A percentile compares a stretch with the other conserved stretches of the same genome.
phyloP scores from a whole-genome alignment of 306 rosid genomes.

The Psophocarpus tetragonolobus region DNA sequence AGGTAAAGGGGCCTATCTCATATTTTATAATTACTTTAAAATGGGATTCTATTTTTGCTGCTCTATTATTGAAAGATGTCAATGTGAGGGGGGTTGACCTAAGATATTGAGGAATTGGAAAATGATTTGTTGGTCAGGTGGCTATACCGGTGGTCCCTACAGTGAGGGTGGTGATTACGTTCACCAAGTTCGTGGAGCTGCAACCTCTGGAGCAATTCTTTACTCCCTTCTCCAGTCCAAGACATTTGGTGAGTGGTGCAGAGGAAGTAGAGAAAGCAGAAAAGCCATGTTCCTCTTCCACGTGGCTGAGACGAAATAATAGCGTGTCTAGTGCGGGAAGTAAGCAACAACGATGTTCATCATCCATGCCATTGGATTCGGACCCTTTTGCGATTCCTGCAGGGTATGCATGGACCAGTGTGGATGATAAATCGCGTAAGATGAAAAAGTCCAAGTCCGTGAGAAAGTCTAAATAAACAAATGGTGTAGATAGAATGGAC shows the following conservation, averaged over 20 bases:
- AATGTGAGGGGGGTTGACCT: slow-evolving; percentile 23
- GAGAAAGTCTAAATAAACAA: slow-evolving; percentile 59
- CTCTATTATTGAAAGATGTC: neutral
- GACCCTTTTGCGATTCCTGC: slow-evolving; percentile 89
- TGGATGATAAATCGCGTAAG: slow-evolving; percentile 64
- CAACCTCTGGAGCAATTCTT: slow-evolving; percentile 71
- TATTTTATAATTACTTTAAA: too few relatives aligned
- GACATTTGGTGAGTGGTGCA: slow-evolving; percentile 43
- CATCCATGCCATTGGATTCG: slow-evolving; percentile 39
- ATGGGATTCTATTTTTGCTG: neutral
- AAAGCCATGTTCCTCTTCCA: slow-evolving; percentile 11
- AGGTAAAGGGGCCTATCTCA: slow-evolving; percentile 71
- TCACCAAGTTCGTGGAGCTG: slow-evolving; percentile 86
- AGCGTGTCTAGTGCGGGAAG: slow-evolving; percentile 54
- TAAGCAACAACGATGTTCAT: slow-evolving; percentile 35
- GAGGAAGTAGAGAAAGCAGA: slow-evolving; percentile 26
- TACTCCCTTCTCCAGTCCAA: slow-evolving; percentile 85
- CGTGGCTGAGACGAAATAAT: slow-evolving; percentile 70
- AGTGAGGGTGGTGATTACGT: slow-evolving; percentile 87
- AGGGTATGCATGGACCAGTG: slow-evolving; percentile 75
- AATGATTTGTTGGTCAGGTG: slow-evolving; percentile 49
- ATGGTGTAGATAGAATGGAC: neutral
- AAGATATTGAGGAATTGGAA: too few relatives aligned
- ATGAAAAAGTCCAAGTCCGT: slow-evolving; percentile 78
- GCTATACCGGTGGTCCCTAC: slow-evolving; percentile 94